Evolutionary conservation across 1,284 basidiomycete genomes (phyloP).

Genomic region (Termitomyces sp.): DNA sequence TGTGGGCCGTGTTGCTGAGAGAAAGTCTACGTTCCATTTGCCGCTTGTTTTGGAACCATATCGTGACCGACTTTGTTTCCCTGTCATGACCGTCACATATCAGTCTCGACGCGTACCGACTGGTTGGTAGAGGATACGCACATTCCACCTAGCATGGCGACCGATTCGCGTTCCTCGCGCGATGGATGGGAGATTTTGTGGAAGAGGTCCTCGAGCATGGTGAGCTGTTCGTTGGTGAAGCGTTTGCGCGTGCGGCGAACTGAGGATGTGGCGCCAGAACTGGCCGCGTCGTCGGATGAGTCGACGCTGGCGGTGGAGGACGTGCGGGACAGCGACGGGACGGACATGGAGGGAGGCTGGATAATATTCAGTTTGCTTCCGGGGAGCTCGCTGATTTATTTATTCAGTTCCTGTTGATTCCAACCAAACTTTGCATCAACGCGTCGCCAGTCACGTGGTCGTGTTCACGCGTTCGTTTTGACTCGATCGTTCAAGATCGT

Average conservation of each 20-base stretch:
- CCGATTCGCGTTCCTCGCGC: conserved; percentile 60
- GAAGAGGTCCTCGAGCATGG: conserved; percentile 67
- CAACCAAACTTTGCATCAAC: conserved; percentile 21
- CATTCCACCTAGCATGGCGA: conserved; percentile 58
- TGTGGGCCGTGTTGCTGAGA: conserved; percentile 36
- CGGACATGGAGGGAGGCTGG: conserved; percentile 14
- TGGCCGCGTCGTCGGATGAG: conserved; percentile 34
- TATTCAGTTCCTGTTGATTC: conserved; percentile 23
- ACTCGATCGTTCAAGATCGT: neutral
- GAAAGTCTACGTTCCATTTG: conserved; percentile 66
- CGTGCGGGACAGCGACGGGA: conserved; percentile 37
- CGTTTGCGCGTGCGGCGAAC: conserved; percentile 57
- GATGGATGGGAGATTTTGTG: conserved; percentile 66
- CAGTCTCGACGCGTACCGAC: conserved; percentile 1
- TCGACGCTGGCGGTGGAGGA: conserved; percentile 40
- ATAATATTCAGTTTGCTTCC: conserved; percentile 13
- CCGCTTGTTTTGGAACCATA: conserved; percentile 81
- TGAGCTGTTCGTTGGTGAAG: conserved; percentile 62
- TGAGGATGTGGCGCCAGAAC: conserved; percentile 21
- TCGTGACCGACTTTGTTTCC: conserved; percentile 72
- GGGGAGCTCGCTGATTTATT: conserved; percentile 17
- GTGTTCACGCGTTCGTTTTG: conserved; percentile 7
- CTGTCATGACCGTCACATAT: conserved; percentile 29
- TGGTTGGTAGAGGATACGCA: conserved; percentile 27
- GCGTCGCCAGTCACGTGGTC: conserved; percentile 19